Evolutionary conservation across 805 yeast species (phyloP).

Genomic region (Zygoascus tannicola): DNA sequence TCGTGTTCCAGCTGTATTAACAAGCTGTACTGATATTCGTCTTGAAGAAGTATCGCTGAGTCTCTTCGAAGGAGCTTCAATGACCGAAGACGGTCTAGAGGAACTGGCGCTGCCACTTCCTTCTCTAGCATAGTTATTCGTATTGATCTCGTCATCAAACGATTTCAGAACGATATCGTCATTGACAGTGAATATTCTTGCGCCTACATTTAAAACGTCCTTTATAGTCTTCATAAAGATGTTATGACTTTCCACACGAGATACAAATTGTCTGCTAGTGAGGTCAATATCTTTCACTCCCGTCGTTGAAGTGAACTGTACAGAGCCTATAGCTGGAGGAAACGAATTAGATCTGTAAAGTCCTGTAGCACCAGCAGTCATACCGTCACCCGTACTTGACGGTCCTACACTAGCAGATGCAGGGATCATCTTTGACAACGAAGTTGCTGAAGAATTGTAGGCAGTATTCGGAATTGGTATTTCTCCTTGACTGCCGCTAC

Average conservation of each 20-base stretch:
- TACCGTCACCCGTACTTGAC: constrained; percentile 3
- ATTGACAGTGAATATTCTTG: constrained; percentile 46
- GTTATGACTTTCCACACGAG: constrained; percentile 32
- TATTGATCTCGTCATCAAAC: constrained; percentile 27
- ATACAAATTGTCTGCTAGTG: constrained; percentile 29
- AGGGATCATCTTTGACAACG: constrained; percentile 1
- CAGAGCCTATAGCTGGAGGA: constrained; percentile 24
- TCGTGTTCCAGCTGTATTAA: background rate
- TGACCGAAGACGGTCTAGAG: constrained; percentile 39
- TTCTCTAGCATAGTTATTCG: background rate
- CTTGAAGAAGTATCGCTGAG: constrained; percentile 32
- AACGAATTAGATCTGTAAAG: constrained; percentile 29
- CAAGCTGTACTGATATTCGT: constrained; percentile 21
- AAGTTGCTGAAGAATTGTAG: background rate
- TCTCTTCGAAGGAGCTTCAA: constrained; percentile 39
- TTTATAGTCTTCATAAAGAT: constrained; percentile 46
- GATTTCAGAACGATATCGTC: constrained; percentile 54
- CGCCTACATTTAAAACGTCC: constrained; percentile 55
- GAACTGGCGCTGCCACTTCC: constrained; percentile 1
- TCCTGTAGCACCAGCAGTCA: constrained; percentile 4
- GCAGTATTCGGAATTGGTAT: background rate
- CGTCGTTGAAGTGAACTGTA: constrained; percentile 28
- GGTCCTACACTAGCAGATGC: constrained; percentile 4
- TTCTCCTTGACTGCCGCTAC: background rate
- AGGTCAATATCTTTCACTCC: constrained; percentile 40